Evolutionary conservation across 768 basidiomycete genomes (phyloP).

Genomic region (Pleurotus cornucopiae): DNA sequence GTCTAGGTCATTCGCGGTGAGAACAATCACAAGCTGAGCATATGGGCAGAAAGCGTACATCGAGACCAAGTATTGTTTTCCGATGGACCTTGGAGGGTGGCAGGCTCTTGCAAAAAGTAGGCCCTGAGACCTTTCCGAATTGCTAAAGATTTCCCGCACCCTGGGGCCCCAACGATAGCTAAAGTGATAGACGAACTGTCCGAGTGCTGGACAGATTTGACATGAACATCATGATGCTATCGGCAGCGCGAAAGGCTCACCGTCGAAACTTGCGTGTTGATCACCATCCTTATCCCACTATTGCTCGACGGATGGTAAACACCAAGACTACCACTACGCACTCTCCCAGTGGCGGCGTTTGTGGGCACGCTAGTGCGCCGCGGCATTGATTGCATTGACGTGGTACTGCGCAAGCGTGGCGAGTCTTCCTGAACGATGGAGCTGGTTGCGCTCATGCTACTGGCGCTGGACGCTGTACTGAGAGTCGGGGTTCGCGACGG

Average conservation of each 20-base stretch:
- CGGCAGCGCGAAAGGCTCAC: conserved; percentile 15
- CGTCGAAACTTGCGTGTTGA: conserved; percentile 29
- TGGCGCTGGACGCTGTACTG: conserved; percentile 32
- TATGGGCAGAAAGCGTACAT: conserved; percentile 28
- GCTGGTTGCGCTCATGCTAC: conserved; percentile 30
- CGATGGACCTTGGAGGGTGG: conserved; percentile 25
- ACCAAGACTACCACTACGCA: conserved; percentile 61
- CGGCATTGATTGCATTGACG: conserved; percentile 33
- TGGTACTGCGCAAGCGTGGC: conserved; percentile 31
- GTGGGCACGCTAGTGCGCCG: conserved; percentile 16
- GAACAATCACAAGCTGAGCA: conserved; percentile 13
- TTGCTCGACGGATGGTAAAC: conserved; percentile 28
- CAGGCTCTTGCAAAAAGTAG: conserved; percentile 47
- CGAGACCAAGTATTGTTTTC: conserved; percentile 29
- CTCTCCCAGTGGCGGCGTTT: conserved; percentile 32
- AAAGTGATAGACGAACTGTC: conserved; percentile 47
- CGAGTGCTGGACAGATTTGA: conserved; percentile 10
- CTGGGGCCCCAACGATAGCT: conserved; percentile 71
- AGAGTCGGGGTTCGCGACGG: conserved; percentile 48
- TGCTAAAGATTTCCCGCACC: conserved; percentile 83
- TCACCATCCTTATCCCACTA: conserved; percentile 27
- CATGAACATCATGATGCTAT: background rate
- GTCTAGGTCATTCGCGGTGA: conserved; percentile 17
- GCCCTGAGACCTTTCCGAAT: conserved; percentile 73
- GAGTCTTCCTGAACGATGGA: conserved; percentile 33